A percentile compares a stretch with the other conserved stretches of the same genome.
Evolutionary conservation across 352 stramenopile species (phyloP).

Genomic region (Phytophthora brassicae): DNA sequence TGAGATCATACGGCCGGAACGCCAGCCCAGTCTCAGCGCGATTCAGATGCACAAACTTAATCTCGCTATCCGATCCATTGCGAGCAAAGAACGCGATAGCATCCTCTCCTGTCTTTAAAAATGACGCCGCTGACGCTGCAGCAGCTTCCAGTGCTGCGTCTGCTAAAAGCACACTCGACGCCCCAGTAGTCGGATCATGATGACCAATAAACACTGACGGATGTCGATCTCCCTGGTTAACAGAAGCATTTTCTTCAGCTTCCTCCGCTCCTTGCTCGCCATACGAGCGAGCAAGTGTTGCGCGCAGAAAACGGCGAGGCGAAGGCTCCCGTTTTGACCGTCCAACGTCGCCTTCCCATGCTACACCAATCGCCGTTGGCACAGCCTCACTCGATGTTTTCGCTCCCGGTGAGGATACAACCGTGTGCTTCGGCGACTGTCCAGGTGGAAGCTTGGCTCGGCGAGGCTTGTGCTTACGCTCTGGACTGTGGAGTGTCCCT

Average conservation of each 20-base stretch:
- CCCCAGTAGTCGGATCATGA: slow-evolving; percentile 49
- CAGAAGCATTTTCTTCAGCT: slow-evolving; percentile 18
- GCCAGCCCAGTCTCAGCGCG: slow-evolving; percentile 57
- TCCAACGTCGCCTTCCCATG: slow-evolving; percentile 19
- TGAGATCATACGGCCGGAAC: slow-evolving; percentile 93
- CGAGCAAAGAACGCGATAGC: slow-evolving; percentile 94
- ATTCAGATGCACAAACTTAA: slow-evolving; percentile 96
- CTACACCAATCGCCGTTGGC: slow-evolving; percentile 1
- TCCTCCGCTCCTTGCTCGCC: slow-evolving; percentile 21
- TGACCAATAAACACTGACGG: slow-evolving; percentile 47
- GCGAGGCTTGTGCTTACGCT: slow-evolving; percentile 29
- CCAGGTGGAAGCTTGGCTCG: slow-evolving; percentile 14
- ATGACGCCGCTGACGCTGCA: slow-evolving; percentile 47
- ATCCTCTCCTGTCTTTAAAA: slow-evolving; percentile 86
- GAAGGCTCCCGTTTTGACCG: slow-evolving; percentile 56
- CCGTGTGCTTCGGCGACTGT: slow-evolving; percentile 17
- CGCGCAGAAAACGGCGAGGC: slow-evolving; percentile 65
- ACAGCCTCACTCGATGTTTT: slow-evolving; percentile 9
- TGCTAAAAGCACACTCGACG: slow-evolving; percentile 32
- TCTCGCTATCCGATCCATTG: slow-evolving; percentile 87
- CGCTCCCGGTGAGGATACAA: slow-evolving; percentile 6
- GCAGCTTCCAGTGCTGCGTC: slow-evolving; percentile 57
- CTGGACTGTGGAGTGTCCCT: slow-evolving; percentile 57
- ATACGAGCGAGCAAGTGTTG: slow-evolving; percentile 41
- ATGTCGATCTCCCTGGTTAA: slow-evolving; percentile 33